phyloP scores from a whole-genome alignment of 2,329 filamentous ascomycete genomes.

The Botrytis galanthina region DNA sequence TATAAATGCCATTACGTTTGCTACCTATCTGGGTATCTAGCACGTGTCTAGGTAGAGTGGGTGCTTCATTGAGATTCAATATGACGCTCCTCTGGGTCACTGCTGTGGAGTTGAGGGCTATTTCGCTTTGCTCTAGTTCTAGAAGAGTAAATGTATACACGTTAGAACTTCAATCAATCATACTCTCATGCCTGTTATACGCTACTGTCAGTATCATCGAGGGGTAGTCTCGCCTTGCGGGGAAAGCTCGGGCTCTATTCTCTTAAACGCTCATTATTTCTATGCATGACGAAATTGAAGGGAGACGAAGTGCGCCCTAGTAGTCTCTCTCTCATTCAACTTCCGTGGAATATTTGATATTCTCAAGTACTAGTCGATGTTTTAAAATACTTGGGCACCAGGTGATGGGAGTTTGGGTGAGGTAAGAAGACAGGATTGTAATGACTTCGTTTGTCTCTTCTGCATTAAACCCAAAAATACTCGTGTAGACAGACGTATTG shows the following conservation, averaged over 20 bases:
- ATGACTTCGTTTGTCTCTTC: background rate
- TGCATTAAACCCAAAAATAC: background rate
- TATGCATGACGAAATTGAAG: background rate
- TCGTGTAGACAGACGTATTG: background rate
- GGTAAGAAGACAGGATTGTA: background rate
- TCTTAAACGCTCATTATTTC: background rate
- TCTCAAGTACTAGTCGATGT: too few species aligned
- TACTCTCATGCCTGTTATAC: background rate
- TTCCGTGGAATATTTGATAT: background rate
- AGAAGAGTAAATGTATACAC: background rate
- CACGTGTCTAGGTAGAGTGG: background rate
- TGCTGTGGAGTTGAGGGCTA: background rate
- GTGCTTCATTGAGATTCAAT: background rate
- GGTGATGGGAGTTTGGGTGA: background rate
- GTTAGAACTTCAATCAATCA: background rate
- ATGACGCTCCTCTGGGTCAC: conserved; percentile 3
- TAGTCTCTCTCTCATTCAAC: background rate
- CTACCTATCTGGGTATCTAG: background rate
- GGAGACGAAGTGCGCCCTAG: background rate
- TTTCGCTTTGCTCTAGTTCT: background rate
- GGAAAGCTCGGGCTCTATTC: background rate
- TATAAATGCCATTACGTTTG: background rate
- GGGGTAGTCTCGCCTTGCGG: conserved; percentile 2
- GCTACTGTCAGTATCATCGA: background rate
- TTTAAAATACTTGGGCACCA: background rate